Evolutionary conservation across 2,329 filamentous ascomycete genomes (phyloP).

Genomic region (Pyrenochaeta sp.): DNA sequence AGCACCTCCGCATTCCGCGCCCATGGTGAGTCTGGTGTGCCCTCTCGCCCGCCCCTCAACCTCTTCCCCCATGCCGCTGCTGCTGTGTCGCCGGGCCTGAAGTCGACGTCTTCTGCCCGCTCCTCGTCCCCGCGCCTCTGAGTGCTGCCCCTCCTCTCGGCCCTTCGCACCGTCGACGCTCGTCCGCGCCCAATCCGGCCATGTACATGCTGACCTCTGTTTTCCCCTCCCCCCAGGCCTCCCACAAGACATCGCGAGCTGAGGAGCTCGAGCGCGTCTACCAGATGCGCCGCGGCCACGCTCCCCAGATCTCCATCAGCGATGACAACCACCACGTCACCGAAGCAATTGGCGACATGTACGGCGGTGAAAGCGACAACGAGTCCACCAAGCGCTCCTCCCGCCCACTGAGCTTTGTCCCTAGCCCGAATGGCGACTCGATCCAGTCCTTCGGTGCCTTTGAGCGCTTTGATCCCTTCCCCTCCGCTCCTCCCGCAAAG

Average conservation of each 20-base stretch:
- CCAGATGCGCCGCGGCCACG: constrained; percentile 64
- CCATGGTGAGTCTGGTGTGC: constrained; percentile 28
- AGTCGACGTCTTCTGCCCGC: no score
- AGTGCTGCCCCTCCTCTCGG: constrained; percentile 6
- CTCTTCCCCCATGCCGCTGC: not conserved
- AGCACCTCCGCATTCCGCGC: constrained; percentile 27
- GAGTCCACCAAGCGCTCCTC: constrained; percentile 59
- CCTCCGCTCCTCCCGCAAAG: constrained; percentile 50
- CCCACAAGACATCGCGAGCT: constrained; percentile 43
- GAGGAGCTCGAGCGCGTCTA: constrained; percentile 57
- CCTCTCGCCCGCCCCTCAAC: not conserved
- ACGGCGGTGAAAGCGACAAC: constrained; percentile 78
- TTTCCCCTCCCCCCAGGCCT: constrained; percentile 39
- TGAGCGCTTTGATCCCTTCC: constrained; percentile 43
- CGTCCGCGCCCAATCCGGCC: constrained; percentile 5
- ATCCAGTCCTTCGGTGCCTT: constrained; percentile 44
- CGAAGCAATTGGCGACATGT: constrained; percentile 89
- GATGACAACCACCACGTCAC: constrained; percentile 94
- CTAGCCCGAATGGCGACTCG: constrained; percentile 61
- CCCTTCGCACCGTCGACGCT: constrained; percentile 12
- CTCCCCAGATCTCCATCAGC: constrained; percentile 73
- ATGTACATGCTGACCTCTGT: constrained; percentile 40
- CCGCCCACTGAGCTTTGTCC: constrained; percentile 79
- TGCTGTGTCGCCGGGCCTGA: no score
- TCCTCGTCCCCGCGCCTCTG: no score